Percentiles rank a stretch among this genome's conserved stretches.
These are phyloP conservation scores for Knoxia roxburghii DNA, from an alignment of 257 asterid species.

Conservation along the genomic window DNA sequence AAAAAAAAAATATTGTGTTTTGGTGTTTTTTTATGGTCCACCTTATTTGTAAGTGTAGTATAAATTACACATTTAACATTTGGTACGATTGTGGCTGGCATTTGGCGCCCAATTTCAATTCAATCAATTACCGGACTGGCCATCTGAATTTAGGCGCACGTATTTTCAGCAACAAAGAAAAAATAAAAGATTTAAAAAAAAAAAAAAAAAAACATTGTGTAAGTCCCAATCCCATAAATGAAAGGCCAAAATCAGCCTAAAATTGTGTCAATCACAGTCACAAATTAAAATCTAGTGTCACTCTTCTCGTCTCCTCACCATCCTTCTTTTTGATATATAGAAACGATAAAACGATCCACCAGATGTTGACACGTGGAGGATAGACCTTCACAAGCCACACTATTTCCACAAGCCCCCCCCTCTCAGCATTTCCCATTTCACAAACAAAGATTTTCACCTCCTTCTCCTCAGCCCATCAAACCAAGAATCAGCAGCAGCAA, in stretches of 20 bases:
- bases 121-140: too few relatives aligned
- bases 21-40: too few relatives aligned
- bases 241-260: conserved; percentile 11
- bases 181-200: neutral
- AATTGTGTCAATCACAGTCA: conserved; percentile 6
- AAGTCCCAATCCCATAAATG: conserved; percentile 6
- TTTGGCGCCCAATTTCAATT: too few relatives aligned
- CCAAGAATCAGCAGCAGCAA: conserved; percentile 17
- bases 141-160: too few relatives aligned
- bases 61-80: too few relatives aligned
- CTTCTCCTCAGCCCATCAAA: neutral
- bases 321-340: neutral
- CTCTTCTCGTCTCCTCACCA: neutral
- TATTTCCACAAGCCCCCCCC: conserved; percentile 43
- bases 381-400: conserved; percentile 28
- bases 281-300: neutral
- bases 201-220: neutral
- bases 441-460: neutral
- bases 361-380: conserved; percentile 23
- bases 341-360: conserved; percentile 16
- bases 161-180: too few relatives aligned
- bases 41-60: too few relatives aligned
- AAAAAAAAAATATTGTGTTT: too few relatives aligned
- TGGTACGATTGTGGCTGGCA: too few relatives aligned
- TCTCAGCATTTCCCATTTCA: neutral